Percentiles rank a stretch among this genome's conserved stretches.
Conservation (phyloP, 768 basidiomycete genomes). For the Suillus alpinus region DNA sequence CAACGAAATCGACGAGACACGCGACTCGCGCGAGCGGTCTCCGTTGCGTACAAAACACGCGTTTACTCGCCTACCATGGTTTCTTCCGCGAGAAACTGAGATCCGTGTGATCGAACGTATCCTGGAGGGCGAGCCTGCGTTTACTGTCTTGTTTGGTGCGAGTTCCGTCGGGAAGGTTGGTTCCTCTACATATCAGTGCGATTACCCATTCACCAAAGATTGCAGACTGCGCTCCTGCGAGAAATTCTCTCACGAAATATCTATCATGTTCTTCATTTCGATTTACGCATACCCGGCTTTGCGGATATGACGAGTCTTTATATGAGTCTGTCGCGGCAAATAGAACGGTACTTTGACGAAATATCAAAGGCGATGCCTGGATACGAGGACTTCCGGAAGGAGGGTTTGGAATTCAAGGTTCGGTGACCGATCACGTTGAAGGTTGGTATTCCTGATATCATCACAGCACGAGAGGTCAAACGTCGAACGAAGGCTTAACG, state of each 20-base stretch:
- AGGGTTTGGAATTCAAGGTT: conserved; percentile 80
- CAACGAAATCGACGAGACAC: conserved; percentile 66
- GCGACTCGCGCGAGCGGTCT: conserved; percentile 44
- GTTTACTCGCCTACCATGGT: conserved; percentile 72
- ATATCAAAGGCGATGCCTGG: conserved; percentile 59
- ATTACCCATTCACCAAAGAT: not conserved
- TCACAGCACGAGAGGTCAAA: conserved; percentile 71
- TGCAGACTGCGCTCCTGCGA: conserved; percentile 71
- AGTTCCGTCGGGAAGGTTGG: conserved; percentile 78
- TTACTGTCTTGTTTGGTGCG: conserved; percentile 78
- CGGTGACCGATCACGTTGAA: not conserved
- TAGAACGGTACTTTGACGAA: conserved; percentile 76
- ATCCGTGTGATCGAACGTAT: conserved; percentile 60
- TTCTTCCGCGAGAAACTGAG: conserved; percentile 69
- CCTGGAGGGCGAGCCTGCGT: conserved; percentile 68
- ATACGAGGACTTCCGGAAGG: conserved; percentile 70
- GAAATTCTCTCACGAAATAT: conserved; percentile 67
- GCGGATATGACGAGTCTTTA: conserved; percentile 79
- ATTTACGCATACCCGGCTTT: conserved; percentile 81
- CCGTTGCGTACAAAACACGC: conserved; percentile 74
- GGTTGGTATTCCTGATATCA: conserved; percentile 4
- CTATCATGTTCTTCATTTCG: conserved; percentile 82
- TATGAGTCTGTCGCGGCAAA: conserved; percentile 71
- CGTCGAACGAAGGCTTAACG: conserved; percentile 60
- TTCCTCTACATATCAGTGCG: not conserved